These are phyloP conservation scores for Xylaria sp. DNA, from an alignment of 2,329 filamentous ascomycete species.

Conservation along the genomic window DNA sequence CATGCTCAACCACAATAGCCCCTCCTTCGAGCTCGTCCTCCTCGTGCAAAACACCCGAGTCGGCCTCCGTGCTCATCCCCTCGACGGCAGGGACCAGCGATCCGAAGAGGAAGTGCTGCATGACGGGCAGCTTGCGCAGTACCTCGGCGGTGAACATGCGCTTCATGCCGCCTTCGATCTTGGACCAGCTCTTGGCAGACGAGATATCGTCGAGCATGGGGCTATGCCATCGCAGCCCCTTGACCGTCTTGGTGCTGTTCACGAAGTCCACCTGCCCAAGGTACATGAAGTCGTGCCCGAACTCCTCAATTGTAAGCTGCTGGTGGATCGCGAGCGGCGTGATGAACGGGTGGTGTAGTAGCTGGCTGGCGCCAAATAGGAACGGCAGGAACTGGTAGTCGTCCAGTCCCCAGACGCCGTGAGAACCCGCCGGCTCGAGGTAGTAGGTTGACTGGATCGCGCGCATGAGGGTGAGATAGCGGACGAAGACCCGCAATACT, in stretches of 20 bases:
- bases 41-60: conserved; percentile 58
- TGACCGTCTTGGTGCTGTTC: conserved; percentile 95
- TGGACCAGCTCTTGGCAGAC: conserved; percentile 86
- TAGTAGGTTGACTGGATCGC: conserved; percentile 92
- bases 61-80: conserved; percentile 78
- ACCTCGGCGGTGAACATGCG: conserved; percentile 98
- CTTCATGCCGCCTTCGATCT: conserved; percentile 94
- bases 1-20: conserved; percentile 70
- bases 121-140: conserved; percentile 91
- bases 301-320: conserved; percentile 86
- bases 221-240: conserved; percentile 93
- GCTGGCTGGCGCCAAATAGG: conserved; percentile 91
- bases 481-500: conserved; percentile 80
- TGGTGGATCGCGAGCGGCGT: conserved; percentile 88
- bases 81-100: conserved; percentile 81
- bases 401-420: conserved; percentile 97
- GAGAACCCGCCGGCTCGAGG: conserved; percentile 94
- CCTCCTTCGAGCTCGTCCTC: conserved; percentile 66
- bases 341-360: conserved; percentile 84
- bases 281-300: conserved; percentile 84
- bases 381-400: conserved; percentile 98
- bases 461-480: conserved; percentile 89
- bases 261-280: conserved; percentile 94
- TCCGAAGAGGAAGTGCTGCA: conserved; percentile 98
- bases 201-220: conserved; percentile 99